Percentiles rank a stretch among this genome's conserved stretches.
Conservation (phyloP, 495 filamentous ascomycete species). For the Poronia punctata region DNA sequence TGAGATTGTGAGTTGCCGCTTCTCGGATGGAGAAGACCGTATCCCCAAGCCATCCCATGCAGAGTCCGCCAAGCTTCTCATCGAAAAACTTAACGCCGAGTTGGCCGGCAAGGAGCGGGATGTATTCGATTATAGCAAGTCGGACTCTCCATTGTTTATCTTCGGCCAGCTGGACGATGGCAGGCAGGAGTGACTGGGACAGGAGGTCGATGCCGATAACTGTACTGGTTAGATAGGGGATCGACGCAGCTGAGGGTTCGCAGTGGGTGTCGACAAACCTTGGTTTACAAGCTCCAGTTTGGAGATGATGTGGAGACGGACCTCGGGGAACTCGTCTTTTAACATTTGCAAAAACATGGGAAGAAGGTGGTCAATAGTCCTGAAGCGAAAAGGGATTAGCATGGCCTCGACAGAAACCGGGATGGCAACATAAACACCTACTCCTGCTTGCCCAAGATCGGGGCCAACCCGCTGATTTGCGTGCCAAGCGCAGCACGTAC, state of each 20-base stretch:
- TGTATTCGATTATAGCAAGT: constrained; percentile 97
- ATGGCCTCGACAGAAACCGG: too few species aligned
- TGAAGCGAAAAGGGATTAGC: too few species aligned
- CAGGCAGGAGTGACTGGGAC: constrained; percentile 91
- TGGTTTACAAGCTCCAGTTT: constrained; percentile 97
- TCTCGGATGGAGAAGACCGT: constrained; percentile 98
- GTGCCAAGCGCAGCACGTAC: constrained; percentile 92
- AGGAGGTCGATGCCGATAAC: constrained; percentile 97
- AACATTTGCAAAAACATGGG: constrained; percentile 99
- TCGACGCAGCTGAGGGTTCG: constrained; percentile 7
- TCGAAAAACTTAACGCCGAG: constrained; percentile 97
- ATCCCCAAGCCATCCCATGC: constrained; percentile 99
- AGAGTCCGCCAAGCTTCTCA: constrained; percentile 87
- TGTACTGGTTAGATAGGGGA: constrained; percentile 32
- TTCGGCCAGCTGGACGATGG: constrained; percentile 96
- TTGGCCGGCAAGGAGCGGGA: constrained; percentile 91
- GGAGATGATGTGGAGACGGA: constrained; percentile 95
- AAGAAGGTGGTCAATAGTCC: constrained; percentile 90
- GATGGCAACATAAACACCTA: too few species aligned
- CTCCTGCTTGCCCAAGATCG: constrained; percentile 97
- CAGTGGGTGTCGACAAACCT: constrained; percentile 43
- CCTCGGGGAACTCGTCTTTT: constrained; percentile 98
- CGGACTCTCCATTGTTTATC: constrained; percentile 99
- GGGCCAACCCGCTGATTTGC: constrained; percentile 93
- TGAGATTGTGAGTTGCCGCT: constrained; percentile 91